Percentiles rank a stretch among this genome's conserved stretches.
Conservation (phyloP, 2,329 filamentous ascomycete species). For the Trichoderma sp. region DNA sequence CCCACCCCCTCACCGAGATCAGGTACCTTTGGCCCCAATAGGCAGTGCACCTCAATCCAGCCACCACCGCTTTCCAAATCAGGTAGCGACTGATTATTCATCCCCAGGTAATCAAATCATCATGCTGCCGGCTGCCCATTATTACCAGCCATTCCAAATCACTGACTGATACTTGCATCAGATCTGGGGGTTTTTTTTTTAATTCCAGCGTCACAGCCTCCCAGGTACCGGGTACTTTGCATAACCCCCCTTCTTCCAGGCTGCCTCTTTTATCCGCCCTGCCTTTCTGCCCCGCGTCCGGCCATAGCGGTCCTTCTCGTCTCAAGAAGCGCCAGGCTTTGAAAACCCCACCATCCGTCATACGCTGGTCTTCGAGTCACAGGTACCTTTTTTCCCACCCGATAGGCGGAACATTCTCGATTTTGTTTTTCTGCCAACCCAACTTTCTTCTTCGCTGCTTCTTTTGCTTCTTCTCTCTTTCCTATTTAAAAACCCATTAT, state of each 20-base stretch:
- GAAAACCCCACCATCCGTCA: conserved; percentile 22
- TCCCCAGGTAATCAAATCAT: neutral
- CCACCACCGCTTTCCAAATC: too few species aligned
- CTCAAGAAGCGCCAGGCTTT: too few species aligned
- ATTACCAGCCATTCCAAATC: neutral
- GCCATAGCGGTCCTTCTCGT: neutral
- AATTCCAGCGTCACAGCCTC: neutral
- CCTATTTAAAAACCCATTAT: neutral
- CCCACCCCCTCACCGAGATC: conserved; percentile 12
- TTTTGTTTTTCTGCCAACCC: neutral
- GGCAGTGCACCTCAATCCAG: too few species aligned
- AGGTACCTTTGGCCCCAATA: neutral
- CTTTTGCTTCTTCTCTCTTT: neutral
- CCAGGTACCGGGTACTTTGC: neutral
- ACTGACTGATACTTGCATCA: neutral
- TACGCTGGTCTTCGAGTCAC: neutral
- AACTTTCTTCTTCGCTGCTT: neutral
- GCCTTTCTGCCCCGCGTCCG: neutral
- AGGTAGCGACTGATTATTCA: neutral
- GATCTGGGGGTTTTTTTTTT: neutral
- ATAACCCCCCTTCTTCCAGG: neutral
- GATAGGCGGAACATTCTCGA: neutral
- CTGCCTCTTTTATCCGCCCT: neutral
- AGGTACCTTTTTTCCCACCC: neutral
- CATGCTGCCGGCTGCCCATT: neutral